phyloP scores from a whole-genome alignment of 2,329 filamentous ascomycete genomes.

The Nannizziopsis arthrosporioides region DNA sequence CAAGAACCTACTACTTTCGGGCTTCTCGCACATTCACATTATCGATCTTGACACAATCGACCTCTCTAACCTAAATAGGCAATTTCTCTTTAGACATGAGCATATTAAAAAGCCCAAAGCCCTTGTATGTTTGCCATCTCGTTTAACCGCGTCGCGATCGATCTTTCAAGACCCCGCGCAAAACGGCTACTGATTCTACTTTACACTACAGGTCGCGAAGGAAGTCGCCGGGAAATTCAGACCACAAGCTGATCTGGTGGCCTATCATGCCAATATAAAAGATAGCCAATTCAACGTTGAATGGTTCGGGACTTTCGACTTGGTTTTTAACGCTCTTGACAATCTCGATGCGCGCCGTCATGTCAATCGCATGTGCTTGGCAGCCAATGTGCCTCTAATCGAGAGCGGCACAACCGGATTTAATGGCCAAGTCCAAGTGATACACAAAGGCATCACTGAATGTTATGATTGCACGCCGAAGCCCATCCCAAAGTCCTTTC shows the following conservation, averaged over 20 bases:
- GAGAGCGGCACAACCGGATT: slow-evolving; percentile 97
- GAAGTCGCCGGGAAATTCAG: slow-evolving; percentile 87
- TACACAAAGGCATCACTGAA: slow-evolving; percentile 79
- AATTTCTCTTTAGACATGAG: slow-evolving; percentile 91
- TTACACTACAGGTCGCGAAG: slow-evolving; percentile 60
- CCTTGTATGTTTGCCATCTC: slow-evolving; percentile 47
- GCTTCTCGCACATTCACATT: slow-evolving; percentile 86
- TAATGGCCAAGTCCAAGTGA: slow-evolving; percentile 94
- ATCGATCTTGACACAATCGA: slow-evolving; percentile 98
- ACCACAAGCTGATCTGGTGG: slow-evolving; percentile 70
- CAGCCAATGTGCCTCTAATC: slow-evolving; percentile 77
- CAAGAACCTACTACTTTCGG: slow-evolving; percentile 86
- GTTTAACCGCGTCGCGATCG: not conserved
- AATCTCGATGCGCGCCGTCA: slow-evolving; percentile 88
- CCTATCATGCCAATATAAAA: slow-evolving; percentile 92
- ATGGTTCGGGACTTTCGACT: slow-evolving; percentile 71
- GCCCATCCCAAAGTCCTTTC: slow-evolving; percentile 80
- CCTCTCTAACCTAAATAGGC: slow-evolving; percentile 90
- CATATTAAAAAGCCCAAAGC: slow-evolving; percentile 98
- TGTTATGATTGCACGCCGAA: slow-evolving; percentile 95
- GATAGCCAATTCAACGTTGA: slow-evolving; percentile 71
- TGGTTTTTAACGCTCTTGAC: slow-evolving; percentile 95
- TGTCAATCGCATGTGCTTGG: slow-evolving; percentile 95
- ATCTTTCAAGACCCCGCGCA: not conserved
- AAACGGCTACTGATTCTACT: slow-evolving; percentile 18